Base-by-base conservation (phyloP, 2,329 filamentous ascomycete species). In the Bisporella sp. region DNA sequence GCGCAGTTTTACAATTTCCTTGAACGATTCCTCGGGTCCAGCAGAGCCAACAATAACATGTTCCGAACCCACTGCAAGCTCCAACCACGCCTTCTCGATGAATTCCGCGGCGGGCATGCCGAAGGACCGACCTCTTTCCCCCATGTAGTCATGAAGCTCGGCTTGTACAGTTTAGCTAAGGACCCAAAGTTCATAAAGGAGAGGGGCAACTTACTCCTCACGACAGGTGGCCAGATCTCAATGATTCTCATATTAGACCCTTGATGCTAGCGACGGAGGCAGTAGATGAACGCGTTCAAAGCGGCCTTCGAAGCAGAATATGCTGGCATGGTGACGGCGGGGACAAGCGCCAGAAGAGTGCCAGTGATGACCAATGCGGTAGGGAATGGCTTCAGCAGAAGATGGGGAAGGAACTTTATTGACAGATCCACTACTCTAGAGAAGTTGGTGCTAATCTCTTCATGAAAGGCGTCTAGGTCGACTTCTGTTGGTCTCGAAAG, bases 251-350 rank as follows among this genome's bases (percentile, higher is more conserved):
- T 59, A 6, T 55, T 59, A 3, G 62, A 63, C 5, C 64, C 56
- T 6, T 61, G 58, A 11, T 75, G 61, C 51, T 74, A 68, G 13
- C 71, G 66, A 2, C 72, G 66, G 1, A 76, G 57, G 45, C 64
- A 70, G 5, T 74, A 58, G 6, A 68, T 59, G 53, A 72, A 75
- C 2, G 61, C 57, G 45, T 73, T 68, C 30, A 75, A 58, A 1
- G 72, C 73, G 0, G 71, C 68, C 56, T 75, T 75, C 3, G 71
- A 70, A 5, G 71, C 69, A 2, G 64, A 72, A 57, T 75, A 76
- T 0, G 64, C 67, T 0, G 69, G 62, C 32, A 70, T 53, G 0
- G 54, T 46, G 8, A n/a, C 12, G 4, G 54, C 54, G 1, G 59
- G 59, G 11, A 60, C 39, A 7, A 59, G 45, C 5, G 48, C 51